Percentiles rank a stretch among this genome's conserved stretches.
Evolutionary conservation across 2,329 filamentous ascomycete species (phyloP).

Genomic region (Plectosphaerella cucumerina): DNA sequence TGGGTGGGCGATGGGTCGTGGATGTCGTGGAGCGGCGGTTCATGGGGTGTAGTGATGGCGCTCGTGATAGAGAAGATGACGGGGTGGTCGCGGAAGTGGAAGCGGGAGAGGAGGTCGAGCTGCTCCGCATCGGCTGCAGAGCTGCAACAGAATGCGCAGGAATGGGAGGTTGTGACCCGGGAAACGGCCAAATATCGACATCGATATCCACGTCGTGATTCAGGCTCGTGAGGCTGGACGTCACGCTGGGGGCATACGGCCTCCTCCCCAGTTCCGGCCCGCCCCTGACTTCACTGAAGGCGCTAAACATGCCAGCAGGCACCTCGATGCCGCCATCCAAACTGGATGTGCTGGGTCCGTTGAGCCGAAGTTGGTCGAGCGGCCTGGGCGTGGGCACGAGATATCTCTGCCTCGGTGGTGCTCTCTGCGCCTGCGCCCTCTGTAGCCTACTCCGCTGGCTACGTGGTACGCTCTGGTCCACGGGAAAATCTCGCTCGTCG

Average conservation of each 20-base stretch:
- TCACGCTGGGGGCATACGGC: background rate
- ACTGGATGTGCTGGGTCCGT: background rate
- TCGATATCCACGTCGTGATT: background rate
- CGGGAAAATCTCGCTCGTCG: slow-evolving; percentile 64
- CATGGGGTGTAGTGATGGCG: background rate
- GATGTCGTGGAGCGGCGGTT: background rate
- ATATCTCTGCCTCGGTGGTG: slow-evolving; percentile 13
- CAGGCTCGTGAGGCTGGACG: slow-evolving; percentile 1
- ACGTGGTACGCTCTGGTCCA: slow-evolving; percentile 59
- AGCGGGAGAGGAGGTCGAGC: background rate
- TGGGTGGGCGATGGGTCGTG: background rate
- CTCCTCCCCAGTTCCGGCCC: background rate
- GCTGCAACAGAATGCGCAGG: background rate
- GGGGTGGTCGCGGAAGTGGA: background rate
- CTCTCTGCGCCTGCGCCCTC: slow-evolving; percentile 28
- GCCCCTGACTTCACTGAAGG: background rate
- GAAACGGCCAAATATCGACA: background rate
- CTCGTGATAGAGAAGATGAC: background rate
- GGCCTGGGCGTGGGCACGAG: slow-evolving; percentile 11
- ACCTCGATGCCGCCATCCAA: background rate
- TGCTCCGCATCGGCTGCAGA: background rate
- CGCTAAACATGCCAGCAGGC: background rate
- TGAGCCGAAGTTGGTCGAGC: background rate
- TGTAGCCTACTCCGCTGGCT: slow-evolving; percentile 49
- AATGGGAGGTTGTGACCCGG: background rate